Evolutionary conservation across 768 basidiomycete species (phyloP).

Genomic region (Russula virescens): DNA sequence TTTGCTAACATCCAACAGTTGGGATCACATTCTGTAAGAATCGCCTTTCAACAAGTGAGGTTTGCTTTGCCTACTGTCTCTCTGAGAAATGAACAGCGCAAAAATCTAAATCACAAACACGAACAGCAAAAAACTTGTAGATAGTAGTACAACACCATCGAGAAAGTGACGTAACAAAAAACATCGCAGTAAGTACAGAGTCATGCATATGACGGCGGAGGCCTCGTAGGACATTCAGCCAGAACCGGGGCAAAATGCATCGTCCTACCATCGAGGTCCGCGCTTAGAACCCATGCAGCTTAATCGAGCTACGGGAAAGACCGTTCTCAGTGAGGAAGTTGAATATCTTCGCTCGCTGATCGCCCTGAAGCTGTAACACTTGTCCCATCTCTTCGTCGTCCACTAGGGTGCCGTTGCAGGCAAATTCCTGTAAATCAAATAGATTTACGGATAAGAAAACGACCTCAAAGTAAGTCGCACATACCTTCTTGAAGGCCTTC

Average conservation of each 20-base stretch:
- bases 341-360: conserved; percentile 89
- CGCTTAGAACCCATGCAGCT: conserved; percentile 79
- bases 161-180: conserved; percentile 4
- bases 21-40: no score
- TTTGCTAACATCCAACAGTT: no score
- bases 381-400: conserved; percentile 94
- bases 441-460: conserved; percentile 14
- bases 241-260: conserved; percentile 8
- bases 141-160: conserved; percentile 19
- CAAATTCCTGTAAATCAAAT: conserved; percentile 66
- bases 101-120: conserved; percentile 19
- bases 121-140: conserved; percentile 14
- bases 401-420: conserved; percentile 96
- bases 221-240: conserved; percentile 11
- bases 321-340: conserved; percentile 83
- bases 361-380: conserved; percentile 98
- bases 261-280: background rate
- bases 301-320: conserved; percentile 70
- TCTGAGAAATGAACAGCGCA: background rate
- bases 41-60: background rate
- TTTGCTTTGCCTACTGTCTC: background rate
- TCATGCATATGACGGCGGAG: conserved; percentile 16
- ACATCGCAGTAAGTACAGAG: conserved; percentile 22
- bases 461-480: background rate
- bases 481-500: conserved; percentile 98